Evolutionary conservation across 768 basidiomycete species (phyloP).

Genomic region (Calocera viscosa): DNA sequence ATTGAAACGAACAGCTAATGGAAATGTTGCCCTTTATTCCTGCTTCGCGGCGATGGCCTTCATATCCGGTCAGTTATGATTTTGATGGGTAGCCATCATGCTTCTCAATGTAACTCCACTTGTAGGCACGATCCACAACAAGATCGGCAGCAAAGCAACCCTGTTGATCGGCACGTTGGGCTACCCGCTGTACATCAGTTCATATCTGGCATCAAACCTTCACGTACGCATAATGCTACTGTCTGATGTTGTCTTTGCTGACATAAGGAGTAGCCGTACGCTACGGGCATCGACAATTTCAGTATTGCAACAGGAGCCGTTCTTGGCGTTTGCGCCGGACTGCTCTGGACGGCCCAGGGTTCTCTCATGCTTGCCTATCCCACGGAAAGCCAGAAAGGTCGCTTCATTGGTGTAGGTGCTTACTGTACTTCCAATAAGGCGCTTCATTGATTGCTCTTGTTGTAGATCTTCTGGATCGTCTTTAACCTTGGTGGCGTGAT

Average conservation of each 20-base stretch:
- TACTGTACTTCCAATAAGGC: not conserved
- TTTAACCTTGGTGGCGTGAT: conserved; percentile 41
- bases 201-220: conserved; percentile 43
- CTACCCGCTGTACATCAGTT: conserved; percentile 63
- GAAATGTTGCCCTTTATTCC: not conserved
- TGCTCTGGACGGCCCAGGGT: conserved; percentile 80
- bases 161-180: conserved; percentile 62
- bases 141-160: conserved; percentile 61
- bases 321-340: conserved; percentile 56
- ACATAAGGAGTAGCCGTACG: conserved; percentile 11
- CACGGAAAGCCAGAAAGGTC: conserved; percentile 64
- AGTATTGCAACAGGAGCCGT: conserved; percentile 59
- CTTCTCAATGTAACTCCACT: not conserved
- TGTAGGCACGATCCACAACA: conserved; percentile 57
- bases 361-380: conserved; percentile 75
- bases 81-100: not conserved
- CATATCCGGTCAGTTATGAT: not conserved
- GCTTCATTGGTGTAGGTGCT: conserved; percentile 40
- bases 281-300: conserved; percentile 56
- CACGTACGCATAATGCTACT: not conserved
- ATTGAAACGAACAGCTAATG: not conserved
- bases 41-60: conserved; percentile 1
- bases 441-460: not conserved
- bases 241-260: not conserved
- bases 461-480: conserved; percentile 60